Evolutionary conservation across 2,329 filamentous ascomycete genomes (phyloP), one percentile per base, ranked within the genome.

Genomic region (Purpureocillium lavendulum): DNA sequence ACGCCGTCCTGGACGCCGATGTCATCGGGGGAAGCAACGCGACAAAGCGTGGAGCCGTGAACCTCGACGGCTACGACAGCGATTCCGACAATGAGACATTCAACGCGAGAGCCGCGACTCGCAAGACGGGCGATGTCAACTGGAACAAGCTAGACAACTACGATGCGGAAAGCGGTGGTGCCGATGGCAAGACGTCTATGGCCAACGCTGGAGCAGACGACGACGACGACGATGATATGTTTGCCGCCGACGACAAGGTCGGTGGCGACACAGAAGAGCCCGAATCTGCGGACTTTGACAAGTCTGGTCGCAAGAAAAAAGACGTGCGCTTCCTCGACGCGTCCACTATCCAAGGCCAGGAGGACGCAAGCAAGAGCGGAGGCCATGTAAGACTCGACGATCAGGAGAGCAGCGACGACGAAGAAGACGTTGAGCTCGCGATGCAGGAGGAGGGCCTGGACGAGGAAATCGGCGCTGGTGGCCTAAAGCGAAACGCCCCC

Each of bases 41-140:
- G 9, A 86, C 87, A 1, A 95, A 95, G 60, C 86, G 92, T 46
- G 90, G 90, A 49, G 92, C 90, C 0, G 86, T 98, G 40, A 96
- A 97, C 55, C 80, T 98, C 31, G 92, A 97, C 55, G 92, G 92
- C 37, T 98, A 97, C 65, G 90, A 97, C 51, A 92, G 84, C 9
- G 92, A 98, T 62, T 94, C 90, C 3, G 78, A 84, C 38, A 90
- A 94, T 48, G 92, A 97, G 56, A 88, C 85, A 33, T 94, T 95
- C 59, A 77, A 92, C 50, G 75, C 75, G 26, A 77, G 85, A 38
- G 83, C 84, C 6, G 78, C 81, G 42, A 73, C 73, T 40, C 75
- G 71, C 47, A 66, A 63, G 39, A 69, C 56, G 42, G 66, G 66
- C 41, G 60, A 71, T n/a, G 67, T 73, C 7, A 62, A 71, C 7